phyloP scores from a whole-genome alignment of 2,329 filamentous ascomycete species.

The Dactylellina drechsleri region DNA sequence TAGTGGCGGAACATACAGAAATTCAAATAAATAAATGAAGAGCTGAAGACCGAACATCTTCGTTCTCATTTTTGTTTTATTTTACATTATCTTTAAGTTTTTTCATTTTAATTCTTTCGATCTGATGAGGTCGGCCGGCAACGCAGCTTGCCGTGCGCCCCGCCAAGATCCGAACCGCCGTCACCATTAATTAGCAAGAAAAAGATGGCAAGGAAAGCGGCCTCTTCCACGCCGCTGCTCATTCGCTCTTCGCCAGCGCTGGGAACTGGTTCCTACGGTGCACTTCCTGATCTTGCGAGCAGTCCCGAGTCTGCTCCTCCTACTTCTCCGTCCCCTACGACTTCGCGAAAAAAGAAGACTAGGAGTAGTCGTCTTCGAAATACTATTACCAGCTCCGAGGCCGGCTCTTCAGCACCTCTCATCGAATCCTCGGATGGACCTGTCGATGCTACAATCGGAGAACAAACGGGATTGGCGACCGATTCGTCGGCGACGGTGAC shows the following conservation, averaged over 20 bases:
- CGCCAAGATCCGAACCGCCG: constrained; percentile 17
- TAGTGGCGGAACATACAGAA: constrained; percentile 9
- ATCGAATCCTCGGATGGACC: constrained; percentile 23
- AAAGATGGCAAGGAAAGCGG: constrained; percentile 23
- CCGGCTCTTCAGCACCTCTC: constrained; percentile 2
- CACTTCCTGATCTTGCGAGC: constrained; percentile 64
- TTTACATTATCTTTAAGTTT: neutral
- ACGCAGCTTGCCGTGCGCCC: constrained; percentile 19
- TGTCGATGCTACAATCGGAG: constrained; percentile 6
- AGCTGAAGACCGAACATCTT: neutral
- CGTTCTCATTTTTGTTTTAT: neutral
- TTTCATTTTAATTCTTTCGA: neutral
- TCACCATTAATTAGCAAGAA: neutral
- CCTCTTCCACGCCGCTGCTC: constrained; percentile 65
- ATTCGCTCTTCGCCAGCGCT: constrained; percentile 70
- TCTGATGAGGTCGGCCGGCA: constrained; percentile 17
- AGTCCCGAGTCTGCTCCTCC: constrained; percentile 39
- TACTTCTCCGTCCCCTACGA: constrained; percentile 3
- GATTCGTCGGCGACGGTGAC: constrained; percentile 1
- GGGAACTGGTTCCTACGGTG: constrained; percentile 72
- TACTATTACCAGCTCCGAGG: constrained; percentile 2
- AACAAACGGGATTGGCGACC: constrained; percentile 16
- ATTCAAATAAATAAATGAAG: neutral
- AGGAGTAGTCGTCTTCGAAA: constrained; percentile 23
- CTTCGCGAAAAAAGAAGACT: constrained; percentile 53